Base-by-base conservation (phyloP, 768 basidiomycete species). In the Collybiopsis confluens region DNA sequence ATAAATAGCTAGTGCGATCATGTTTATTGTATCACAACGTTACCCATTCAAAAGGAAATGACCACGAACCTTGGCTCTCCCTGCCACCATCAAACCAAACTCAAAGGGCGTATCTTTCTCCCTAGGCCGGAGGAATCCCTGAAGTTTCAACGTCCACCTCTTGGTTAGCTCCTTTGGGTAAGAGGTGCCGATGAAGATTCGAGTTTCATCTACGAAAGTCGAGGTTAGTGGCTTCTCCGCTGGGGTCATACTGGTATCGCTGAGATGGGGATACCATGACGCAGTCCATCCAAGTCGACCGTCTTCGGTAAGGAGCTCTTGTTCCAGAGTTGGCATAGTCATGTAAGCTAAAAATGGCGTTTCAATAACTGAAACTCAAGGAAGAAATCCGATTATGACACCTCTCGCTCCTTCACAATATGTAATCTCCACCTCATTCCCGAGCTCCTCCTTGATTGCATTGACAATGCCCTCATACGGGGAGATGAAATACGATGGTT, bases 391-490 rank as follows among this genome's bases (percentile, higher is more conserved):
- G 6, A 26, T 56, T 4, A 23, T 13, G 59, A 76, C 23, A 88
- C 88, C 79, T 59, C 81, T 68, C 11, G 86, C 86, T 20, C 88
- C 88, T 62, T 89, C 86, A 50, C 78, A 76, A 59, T 83, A 88
- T 0, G 77, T 76, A 16, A 90, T 71, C 59, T 87, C 73, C 1
- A 83, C 74, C 28, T 72, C 69, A 49, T 13, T 18, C 11, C 71
- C 70, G 27, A 67, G 58, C 13, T 69, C 65, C 2, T 72, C 67
- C 35, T 26, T 5, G 20, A 90, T 70, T 0, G 81, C 85, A 13
- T 77, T 73, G 16, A 79, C 74, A 28, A 94, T 83, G 2, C 91
- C 91, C 26, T 91, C 81, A 64, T 82, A 90, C 0, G 92, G 91
- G 4, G 81, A 82, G 44, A 87, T 68, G 57, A 88, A 87, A 72